phyloP scores from a whole-genome alignment of 495 filamentous ascomycete species.

The Penicillium lagena region DNA sequence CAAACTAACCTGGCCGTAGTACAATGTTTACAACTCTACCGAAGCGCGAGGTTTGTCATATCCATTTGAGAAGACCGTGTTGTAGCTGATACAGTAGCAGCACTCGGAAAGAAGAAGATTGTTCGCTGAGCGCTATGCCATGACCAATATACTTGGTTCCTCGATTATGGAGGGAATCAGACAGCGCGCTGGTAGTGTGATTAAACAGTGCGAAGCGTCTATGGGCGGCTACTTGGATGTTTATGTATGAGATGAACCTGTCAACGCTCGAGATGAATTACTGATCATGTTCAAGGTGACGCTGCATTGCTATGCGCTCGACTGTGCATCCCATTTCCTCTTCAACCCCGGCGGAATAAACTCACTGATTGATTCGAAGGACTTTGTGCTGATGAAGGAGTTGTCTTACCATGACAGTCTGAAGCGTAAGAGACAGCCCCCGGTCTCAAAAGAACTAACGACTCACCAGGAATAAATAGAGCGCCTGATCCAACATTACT shows the following conservation, averaged over 20 bases:
- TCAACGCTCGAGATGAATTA: background rate
- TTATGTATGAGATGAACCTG: slow-evolving; percentile 39
- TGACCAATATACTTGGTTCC: slow-evolving; percentile 53
- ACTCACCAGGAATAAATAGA: slow-evolving; percentile 3
- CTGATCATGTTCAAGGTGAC: slow-evolving; percentile 12
- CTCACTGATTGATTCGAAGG: slow-evolving; percentile 41
- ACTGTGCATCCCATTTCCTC: slow-evolving; percentile 58
- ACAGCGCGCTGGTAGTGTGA: slow-evolving; percentile 46
- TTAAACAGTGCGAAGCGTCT: slow-evolving; percentile 38
- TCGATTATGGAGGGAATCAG: slow-evolving; percentile 46
- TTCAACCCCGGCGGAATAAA: slow-evolving; percentile 56
- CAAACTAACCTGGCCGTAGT: slow-evolving; percentile 12
- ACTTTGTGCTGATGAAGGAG: slow-evolving; percentile 59
- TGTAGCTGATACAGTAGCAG: slow-evolving; percentile 21
- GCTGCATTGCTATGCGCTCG: slow-evolving; percentile 58
- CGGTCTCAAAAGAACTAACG: too few relatives aligned
- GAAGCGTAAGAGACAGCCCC: slow-evolving; percentile 37
- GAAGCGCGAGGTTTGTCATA: slow-evolving; percentile 38
- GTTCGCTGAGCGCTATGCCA: slow-evolving; percentile 59
- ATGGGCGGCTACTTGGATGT: slow-evolving; percentile 43
- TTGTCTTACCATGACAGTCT: slow-evolving; percentile 58
- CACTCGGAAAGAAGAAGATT: slow-evolving; percentile 53
- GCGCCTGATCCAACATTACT: slow-evolving; percentile 22
- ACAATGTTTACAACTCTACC: slow-evolving; percentile 57
- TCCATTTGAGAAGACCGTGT: slow-evolving; percentile 4